phyloP scores from a whole-genome alignment of 2,329 filamentous ascomycete species.

The Colletotrichum sp. region DNA sequence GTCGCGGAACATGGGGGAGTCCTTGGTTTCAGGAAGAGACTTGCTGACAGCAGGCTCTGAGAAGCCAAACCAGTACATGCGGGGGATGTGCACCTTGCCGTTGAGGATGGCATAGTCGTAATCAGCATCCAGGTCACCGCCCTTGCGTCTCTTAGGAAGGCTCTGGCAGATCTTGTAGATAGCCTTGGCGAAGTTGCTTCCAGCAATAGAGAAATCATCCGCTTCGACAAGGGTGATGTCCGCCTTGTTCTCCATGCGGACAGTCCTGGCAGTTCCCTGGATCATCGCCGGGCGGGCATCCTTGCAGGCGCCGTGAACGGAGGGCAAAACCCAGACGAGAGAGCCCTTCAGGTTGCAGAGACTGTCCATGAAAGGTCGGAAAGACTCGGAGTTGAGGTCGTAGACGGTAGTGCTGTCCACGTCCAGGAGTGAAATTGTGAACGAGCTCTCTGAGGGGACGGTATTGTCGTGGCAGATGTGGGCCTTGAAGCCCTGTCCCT shows the following conservation, averaged over 20 bases:
- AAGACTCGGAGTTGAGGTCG: slow-evolving; percentile 20
- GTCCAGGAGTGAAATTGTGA: slow-evolving; percentile 28
- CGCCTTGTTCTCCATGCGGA: slow-evolving; percentile 30
- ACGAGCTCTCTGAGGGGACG: background rate
- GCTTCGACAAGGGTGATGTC: slow-evolving; percentile 22
- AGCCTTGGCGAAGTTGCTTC: background rate
- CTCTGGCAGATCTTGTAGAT: background rate
- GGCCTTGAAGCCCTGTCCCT: background rate
- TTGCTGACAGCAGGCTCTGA: slow-evolving; percentile 14
- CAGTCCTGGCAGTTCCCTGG: slow-evolving; percentile 30
- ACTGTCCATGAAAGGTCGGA: slow-evolving; percentile 8
- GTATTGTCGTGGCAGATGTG: background rate
- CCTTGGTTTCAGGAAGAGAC: slow-evolving; percentile 28
- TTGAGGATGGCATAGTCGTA: slow-evolving; percentile 33
- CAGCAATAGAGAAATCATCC: background rate
- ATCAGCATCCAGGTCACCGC: slow-evolving; percentile 25
- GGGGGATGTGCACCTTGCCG: slow-evolving; percentile 27
- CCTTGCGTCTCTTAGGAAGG: background rate
- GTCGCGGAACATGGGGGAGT: background rate
- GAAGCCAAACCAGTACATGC: slow-evolving; percentile 19
- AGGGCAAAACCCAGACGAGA: slow-evolving; percentile 34
- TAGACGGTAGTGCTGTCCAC: slow-evolving; percentile 29
- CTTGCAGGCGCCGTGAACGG: slow-evolving; percentile 25
- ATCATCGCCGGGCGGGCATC: slow-evolving; percentile 30
- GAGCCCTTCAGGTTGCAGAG: background rate